Base-by-base conservation (phyloP, 768 basidiomycete species). In the Amanita muscaria region DNA sequence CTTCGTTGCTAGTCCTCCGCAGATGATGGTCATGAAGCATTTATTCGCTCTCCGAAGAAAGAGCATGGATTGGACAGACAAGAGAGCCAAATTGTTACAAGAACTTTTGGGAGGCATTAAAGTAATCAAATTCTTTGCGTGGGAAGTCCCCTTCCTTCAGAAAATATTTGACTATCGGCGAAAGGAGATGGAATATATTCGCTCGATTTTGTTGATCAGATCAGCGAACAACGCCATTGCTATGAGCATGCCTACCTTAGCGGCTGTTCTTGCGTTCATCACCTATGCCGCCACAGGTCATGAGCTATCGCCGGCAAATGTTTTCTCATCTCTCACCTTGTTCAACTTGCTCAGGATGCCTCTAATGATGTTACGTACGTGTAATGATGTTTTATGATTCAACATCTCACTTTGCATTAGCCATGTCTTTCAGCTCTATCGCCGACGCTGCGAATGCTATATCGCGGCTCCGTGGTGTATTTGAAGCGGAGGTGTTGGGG, bases 111-210 rank as follows among this genome's bases (percentile, higher is more conserved):
- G 82, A 11, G 87, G 88, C 1, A 92, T 96, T 78, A 83, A 88
- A 51, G 76, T 94, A 49, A 86, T 96, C 72, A 96, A 96, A 61
- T 82, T 83, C 59, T 93, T 93, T 61, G 80, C 85, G 4, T 92
- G 88, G 88, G 88, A 91, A 55, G 54, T 62, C 1, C 88, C 92
- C 0, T 93, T 89, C 61, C 69, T 94, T 18, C 66, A 77, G 12
- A 77, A 83, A 35, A 73, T 96, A 21, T 71, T 73, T 23, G 74
- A 74, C 32, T 85, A 84, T 55, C 72, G 93, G 42, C 66, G 64
- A 39, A 72, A 74, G 40, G 92, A 94, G 61, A 78, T 90, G 63
- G 59, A 53, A 16, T 77, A 79, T 51, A 76, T 87, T 49, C 78
- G 86, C 30, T 70, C 76, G 2, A 56, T 91, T 42, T 59, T 91